phyloP scores from a whole-genome alignment of 345 rosid species.

The Eucalyptus marginata region DNA sequence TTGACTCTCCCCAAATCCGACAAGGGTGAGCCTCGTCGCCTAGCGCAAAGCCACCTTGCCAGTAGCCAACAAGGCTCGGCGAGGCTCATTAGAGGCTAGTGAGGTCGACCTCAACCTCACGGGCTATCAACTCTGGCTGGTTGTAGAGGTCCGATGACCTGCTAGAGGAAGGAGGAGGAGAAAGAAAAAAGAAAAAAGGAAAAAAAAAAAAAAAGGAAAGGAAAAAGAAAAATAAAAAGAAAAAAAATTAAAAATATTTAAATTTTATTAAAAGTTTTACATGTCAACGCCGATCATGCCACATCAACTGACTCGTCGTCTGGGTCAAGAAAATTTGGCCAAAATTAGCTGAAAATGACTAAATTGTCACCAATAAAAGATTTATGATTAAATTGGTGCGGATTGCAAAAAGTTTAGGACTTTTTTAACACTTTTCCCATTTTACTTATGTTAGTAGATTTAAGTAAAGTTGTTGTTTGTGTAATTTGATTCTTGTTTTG shows the following conservation, averaged over 20 bases:
- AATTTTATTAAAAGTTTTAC: too few relatives aligned
- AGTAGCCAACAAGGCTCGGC: rapidly evolving
- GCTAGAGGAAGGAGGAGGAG: too few relatives aligned
- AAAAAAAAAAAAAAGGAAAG: rapidly evolving
- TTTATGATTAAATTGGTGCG: too few relatives aligned
- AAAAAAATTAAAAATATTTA: too few relatives aligned
- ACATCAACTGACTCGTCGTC: rapidly evolving
- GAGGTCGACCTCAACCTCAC: too few relatives aligned
- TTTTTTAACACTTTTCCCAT: too few relatives aligned
- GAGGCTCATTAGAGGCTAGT: too few relatives aligned
- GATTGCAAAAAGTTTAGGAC: rapidly evolving
- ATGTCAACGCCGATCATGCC: rapidly evolving
- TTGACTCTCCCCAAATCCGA: rapidly evolving
- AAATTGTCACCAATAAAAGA: too few relatives aligned
- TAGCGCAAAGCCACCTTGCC: rapidly evolving
- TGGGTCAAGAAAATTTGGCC: rapidly evolving
- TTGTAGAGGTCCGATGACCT: rapidly evolving
- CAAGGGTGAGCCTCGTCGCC: too few relatives aligned
- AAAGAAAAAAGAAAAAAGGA: rapidly evolving
- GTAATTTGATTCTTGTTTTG: neutral
- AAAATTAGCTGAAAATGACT: too few relatives aligned
- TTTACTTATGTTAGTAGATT: neutral
- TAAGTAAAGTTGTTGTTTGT: neutral
- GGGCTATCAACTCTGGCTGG: rapidly evolving
- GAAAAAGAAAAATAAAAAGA: rapidly evolving